Conservation (phyloP, 73 alveolate species). For the Effrenium voratum region DNA sequence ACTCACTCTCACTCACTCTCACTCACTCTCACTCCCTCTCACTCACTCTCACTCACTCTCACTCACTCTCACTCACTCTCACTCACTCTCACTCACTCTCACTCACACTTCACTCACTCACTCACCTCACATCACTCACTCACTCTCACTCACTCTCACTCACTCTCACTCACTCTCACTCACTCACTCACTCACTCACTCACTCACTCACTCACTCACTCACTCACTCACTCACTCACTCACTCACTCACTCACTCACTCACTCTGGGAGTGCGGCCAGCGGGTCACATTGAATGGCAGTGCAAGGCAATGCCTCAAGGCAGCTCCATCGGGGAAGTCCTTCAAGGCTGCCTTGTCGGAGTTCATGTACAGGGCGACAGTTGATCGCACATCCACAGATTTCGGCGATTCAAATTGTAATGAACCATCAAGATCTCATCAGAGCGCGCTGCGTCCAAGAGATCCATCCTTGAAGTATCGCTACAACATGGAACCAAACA, state of each 20-base stretch:
- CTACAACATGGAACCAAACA: too few species aligned
- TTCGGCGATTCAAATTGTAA: too few species aligned
- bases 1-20: neutral
- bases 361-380: too few species aligned
- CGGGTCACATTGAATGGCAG: too few species aligned
- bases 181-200: neutral
- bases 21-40: neutral
- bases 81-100: neutral
- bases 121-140: neutral
- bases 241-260: neutral
- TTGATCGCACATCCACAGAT: too few species aligned
- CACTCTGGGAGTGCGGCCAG: neutral
- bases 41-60: neutral
- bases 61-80: neutral
- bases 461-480: too few species aligned
- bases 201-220: neutral
- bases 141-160: neutral
- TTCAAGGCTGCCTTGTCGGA: too few species aligned
- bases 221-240: neutral
- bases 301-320: too few species aligned
- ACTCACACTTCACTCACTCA: neutral
- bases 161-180: neutral
- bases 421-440: too few species aligned
- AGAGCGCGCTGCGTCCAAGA: too few species aligned
- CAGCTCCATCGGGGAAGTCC: too few species aligned